phyloP scores from a whole-genome alignment of 2,329 filamentous ascomycete genomes.

The Colletotrichum kahawae region DNA sequence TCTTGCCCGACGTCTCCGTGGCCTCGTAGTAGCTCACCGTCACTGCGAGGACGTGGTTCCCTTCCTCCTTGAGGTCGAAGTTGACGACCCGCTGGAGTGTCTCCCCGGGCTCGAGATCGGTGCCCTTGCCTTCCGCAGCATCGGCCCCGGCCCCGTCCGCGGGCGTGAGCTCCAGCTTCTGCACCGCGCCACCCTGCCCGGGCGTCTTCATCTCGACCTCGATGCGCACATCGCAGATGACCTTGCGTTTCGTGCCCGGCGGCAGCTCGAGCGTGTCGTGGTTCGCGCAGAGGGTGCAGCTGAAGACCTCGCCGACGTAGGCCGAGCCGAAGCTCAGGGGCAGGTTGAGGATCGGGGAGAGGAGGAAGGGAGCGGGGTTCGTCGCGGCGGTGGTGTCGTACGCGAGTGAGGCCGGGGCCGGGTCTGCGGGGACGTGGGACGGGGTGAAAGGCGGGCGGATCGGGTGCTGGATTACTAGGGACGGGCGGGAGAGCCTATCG shows the following conservation, averaged over 20 bases:
- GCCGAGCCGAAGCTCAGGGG: slow-evolving; percentile 92
- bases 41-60: slow-evolving; percentile 90
- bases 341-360: slow-evolving; percentile 75
- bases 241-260: slow-evolving; percentile 38
- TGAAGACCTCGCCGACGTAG: slow-evolving; percentile 94
- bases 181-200: slow-evolving; percentile 53
- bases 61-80: slow-evolving; percentile 92
- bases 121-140: slow-evolving; percentile 25
- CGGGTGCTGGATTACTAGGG: slow-evolving; percentile 74
- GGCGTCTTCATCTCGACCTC: slow-evolving; percentile 96
- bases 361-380: slow-evolving; percentile 59
- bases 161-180: slow-evolving; percentile 67
- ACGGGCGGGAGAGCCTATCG: slow-evolving; percentile 78
- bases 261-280: slow-evolving; percentile 65
- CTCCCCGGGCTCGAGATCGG: slow-evolving; percentile 64
- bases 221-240: slow-evolving; percentile 79
- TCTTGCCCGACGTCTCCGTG: slow-evolving; percentile 69
- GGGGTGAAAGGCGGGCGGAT: slow-evolving; percentile 52
- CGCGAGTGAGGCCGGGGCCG: slow-evolving; percentile 72
- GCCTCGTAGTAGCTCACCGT: slow-evolving; percentile 95
- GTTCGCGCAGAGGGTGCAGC: slow-evolving; percentile 94
- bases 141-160: neutral
- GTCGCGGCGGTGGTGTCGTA: slow-evolving; percentile 57
- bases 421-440: slow-evolving; percentile 51
- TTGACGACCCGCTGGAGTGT: slow-evolving; percentile 82